Percentiles rank a stretch among this genome's conserved stretches.
phyloP scores from a whole-genome alignment of 2,329 filamentous ascomycete species.

The Tolypocladium endophyticum region DNA sequence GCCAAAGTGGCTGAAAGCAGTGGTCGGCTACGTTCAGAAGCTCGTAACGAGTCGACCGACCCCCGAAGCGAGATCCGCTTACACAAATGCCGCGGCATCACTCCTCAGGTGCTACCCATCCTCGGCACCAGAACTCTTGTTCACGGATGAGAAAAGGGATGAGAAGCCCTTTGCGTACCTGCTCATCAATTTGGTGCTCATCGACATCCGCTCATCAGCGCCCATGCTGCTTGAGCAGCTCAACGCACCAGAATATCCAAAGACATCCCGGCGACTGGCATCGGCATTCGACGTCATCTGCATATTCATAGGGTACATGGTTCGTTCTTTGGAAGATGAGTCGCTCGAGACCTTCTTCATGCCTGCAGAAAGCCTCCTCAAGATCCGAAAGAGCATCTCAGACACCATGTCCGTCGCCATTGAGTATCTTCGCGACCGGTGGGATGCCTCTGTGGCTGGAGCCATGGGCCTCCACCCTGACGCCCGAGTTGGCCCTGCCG shows the following conservation, averaged over 20 bases:
- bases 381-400: conserved; percentile 46
- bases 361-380: conserved; percentile 49
- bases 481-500: conserved; percentile 33
- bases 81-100: conserved; percentile 46
- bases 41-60: conserved; percentile 46
- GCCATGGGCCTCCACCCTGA: conserved; percentile 50
- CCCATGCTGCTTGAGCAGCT: conserved; percentile 49
- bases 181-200: conserved; percentile 52
- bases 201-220: conserved; percentile 54
- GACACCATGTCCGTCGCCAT: conserved; percentile 54
- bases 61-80: conserved; percentile 43
- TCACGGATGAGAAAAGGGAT: conserved; percentile 30
- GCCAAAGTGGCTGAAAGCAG: conserved; percentile 41
- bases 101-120: conserved; percentile 45
- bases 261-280: conserved; percentile 41
- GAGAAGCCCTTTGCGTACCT: conserved; percentile 51
- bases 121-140: conserved; percentile 37
- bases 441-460: conserved; percentile 55
- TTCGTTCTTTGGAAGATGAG: conserved; percentile 42
- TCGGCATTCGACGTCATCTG: conserved; percentile 53
- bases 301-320: conserved; percentile 47
- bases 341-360: conserved; percentile 30
- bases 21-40: conserved; percentile 37
- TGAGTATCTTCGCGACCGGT: conserved; percentile 60
- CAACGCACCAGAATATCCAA: conserved; percentile 41